Base-by-base conservation (phyloP, 1,139 yeast species). In the Hanseniaspora gamundiae region DNA sequence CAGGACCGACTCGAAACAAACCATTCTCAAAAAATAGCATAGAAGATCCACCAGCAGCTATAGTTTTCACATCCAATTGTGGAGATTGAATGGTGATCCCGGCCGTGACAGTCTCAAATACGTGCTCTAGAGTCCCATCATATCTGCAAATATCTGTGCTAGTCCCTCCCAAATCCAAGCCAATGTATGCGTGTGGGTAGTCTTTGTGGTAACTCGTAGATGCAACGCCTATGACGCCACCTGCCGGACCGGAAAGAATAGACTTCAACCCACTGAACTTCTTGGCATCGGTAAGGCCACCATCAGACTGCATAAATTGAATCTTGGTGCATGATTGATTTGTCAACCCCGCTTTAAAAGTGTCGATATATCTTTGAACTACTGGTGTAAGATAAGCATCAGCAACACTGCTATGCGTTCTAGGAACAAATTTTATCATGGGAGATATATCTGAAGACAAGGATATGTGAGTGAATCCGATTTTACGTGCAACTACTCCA, bases 301-400 rank as follows among this genome's bases (percentile, higher is more conserved):
- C 80, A 55, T 75, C 80, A 17, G 78, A 73, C 54, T 74, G 77
- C 80, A 75, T 75, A 54, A 75, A 74, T 50, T 74, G 73, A 39
- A 70, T 65, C 44, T 54, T 58, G 7, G 67, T 60, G 17, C 52
- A 44, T 14, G 52, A 58, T 1, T 76, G 76, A 35, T 76, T 74
- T 39, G 63, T 64, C 51, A 82, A 68, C 2, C 91, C 91, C 3
- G 68, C 57, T 42, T 78, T 73, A 53, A 83, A 80, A 17, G 78
- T 73, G 29, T 68, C 60, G 38, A 82, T 65, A 56, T 82, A 82
- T 29, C 73, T 68, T 47, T 73, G 68, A 41, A 82, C 78, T 42
- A 78, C 81, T 1, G 93, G 93, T 2, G 88, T 80, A 47, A 83
- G 62, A 56, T 82, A 82, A 1, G 91, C 85, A 61, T 83, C 91